Percentiles rank a stretch among this genome's conserved stretches.
Conservation (phyloP, 768 basidiomycete species). For the Lactarius vividus region DNA sequence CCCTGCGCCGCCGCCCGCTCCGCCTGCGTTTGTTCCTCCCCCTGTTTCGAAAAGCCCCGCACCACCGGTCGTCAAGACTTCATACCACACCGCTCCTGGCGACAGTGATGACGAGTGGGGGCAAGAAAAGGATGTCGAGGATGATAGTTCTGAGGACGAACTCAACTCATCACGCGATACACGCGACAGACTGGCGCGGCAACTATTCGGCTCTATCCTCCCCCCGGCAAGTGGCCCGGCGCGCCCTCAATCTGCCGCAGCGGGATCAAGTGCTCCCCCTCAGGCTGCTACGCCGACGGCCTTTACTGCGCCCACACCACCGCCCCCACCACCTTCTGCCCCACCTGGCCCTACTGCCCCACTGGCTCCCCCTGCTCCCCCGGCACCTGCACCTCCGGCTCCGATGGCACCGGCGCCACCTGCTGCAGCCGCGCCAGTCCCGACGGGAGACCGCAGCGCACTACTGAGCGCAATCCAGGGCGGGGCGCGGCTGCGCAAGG, state of each 20-base stretch:
- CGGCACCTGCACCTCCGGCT: conserved; percentile 39
- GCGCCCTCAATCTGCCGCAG: conserved; percentile 55
- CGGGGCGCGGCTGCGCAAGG: conserved; percentile 66
- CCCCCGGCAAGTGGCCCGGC: conserved; percentile 38
- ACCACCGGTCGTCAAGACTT: conserved; percentile 50
- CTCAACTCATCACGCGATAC: conserved; percentile 59
- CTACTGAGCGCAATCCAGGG: conserved; percentile 78
- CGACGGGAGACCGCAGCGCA: conserved; percentile 55
- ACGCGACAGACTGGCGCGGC: conserved; percentile 69
- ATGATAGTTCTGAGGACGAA: conserved; percentile 80
- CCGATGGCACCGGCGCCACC: conserved; percentile 34
- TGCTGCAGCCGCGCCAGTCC: conserved; percentile 33
- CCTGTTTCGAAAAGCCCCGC: conserved; percentile 47
- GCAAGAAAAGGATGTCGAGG: conserved; percentile 66
- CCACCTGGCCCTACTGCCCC: conserved; percentile 33
- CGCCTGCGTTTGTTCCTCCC: conserved; percentile 38
- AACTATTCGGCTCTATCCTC: conserved; percentile 72
- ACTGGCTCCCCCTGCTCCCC: conserved; percentile 32
- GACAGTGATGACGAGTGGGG: conserved; percentile 81
- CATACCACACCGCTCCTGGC: conserved; percentile 61
- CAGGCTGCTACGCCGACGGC: conserved; percentile 33
- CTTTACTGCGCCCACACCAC: conserved; percentile 38
- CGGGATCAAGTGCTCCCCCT: conserved; percentile 22
- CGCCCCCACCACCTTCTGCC: conserved; percentile 41
- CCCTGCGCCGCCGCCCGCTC: conserved; percentile 6